These are phyloP conservation scores for Fraxinus sp. DNA, from an alignment of 305 asterid genomes.

Conservation along the genomic window DNA sequence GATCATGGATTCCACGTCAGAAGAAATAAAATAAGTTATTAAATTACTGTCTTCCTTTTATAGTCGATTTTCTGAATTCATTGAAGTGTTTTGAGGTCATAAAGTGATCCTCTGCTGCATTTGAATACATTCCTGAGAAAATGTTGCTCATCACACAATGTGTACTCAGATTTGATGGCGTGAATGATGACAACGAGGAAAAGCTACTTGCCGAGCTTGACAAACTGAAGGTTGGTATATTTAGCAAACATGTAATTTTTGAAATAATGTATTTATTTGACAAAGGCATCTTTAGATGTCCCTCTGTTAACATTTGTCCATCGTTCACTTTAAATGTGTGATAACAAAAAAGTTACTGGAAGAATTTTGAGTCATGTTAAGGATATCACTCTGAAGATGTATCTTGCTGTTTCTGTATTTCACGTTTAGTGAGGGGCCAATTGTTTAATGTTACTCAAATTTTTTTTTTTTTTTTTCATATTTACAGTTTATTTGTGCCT, in stretches of 20 bases:
- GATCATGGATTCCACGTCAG: conserved; percentile 1
- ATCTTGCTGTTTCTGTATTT: background rate
- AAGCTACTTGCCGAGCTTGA: conserved; percentile 50
- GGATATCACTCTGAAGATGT: background rate
- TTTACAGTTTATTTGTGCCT: background rate
- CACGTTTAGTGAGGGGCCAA: background rate
- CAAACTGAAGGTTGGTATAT: conserved; percentile 62
- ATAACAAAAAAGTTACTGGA: background rate
- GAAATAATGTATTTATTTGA: background rate
- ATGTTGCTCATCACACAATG: conserved; percentile 20
- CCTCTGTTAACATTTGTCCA: background rate
- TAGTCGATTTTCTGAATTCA: background rate
- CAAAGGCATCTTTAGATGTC: background rate
- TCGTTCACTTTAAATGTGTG: background rate
- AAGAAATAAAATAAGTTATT: background rate
- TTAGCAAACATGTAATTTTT: conserved; percentile 9
- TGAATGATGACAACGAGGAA: conserved; percentile 38
- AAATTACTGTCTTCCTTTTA: background rate
- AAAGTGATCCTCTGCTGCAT: conserved; percentile 15
- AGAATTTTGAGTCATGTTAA: background rate
- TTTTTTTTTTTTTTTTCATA: background rate
- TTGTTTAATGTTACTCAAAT: background rate
- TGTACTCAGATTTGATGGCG: conserved; percentile 56
- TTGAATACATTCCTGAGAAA: background rate
- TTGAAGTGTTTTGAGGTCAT: conserved; percentile 17